Percentiles rank a stretch among this genome's conserved stretches.
phyloP scores from a whole-genome alignment of 306 rosid genomes.

The Glycine soja region DNA sequence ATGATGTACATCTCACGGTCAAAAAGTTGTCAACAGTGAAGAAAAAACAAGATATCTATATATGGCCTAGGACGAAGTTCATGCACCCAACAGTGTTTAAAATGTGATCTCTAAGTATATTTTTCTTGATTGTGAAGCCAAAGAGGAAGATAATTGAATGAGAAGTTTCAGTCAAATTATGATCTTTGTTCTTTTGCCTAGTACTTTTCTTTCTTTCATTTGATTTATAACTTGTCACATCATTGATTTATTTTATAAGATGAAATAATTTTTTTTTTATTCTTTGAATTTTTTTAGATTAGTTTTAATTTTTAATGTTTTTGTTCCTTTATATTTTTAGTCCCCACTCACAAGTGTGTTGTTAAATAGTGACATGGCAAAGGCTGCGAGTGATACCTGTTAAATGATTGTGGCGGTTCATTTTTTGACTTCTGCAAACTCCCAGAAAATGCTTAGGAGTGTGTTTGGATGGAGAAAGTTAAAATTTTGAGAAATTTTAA shows the following conservation, averaged over 20 bases:
- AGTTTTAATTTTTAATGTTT: no score
- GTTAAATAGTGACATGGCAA: no score
- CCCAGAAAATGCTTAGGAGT: no score
- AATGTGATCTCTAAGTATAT: background rate
- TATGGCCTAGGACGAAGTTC: background rate
- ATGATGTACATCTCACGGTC: background rate
- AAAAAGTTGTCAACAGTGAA: background rate
- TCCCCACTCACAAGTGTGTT: no score
- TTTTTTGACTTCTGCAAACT: no score
- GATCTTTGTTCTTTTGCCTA: background rate
- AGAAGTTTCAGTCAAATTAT: background rate
- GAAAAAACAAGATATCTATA: background rate
- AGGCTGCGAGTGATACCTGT: no score
- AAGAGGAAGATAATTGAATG: constrained; percentile 29
- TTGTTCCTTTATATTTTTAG: no score
- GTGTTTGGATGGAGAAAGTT: no score
- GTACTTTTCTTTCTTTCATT: background rate
- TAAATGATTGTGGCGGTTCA: no score
- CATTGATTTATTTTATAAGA: background rate
- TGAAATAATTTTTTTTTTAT: no score
- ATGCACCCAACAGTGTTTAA: constrained; percentile 4
- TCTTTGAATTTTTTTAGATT: no score
- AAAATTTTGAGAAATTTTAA: no score
- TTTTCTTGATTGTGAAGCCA: constrained; percentile 8
- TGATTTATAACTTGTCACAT: constrained; percentile 7